Evolutionary conservation across 192 early-diverging fungal species (phyloP).

Genomic region (Coemansia sp.): DNA sequence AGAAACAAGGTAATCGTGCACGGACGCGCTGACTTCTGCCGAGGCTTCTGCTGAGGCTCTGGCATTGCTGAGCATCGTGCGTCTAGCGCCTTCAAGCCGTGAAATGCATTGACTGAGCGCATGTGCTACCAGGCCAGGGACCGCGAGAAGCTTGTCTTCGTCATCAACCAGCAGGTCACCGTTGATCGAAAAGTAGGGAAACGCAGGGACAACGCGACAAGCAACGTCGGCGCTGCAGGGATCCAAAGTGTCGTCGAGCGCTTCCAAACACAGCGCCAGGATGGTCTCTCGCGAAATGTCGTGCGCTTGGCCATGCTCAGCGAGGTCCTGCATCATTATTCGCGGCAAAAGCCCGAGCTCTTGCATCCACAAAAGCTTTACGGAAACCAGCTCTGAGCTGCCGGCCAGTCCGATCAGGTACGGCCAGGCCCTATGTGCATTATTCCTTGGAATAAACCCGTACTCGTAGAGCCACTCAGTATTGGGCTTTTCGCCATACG

Average conservation of each 20-base stretch:
- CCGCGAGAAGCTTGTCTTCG: slow-evolving; percentile 17
- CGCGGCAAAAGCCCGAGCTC: slow-evolving; percentile 25
- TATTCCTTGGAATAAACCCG: slow-evolving; percentile 30
- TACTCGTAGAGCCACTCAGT: slow-evolving; percentile 46
- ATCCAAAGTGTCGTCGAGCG: slow-evolving; percentile 21
- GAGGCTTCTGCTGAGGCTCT: not conserved
- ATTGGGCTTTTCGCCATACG: slow-evolving; percentile 31
- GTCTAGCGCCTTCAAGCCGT: not conserved
- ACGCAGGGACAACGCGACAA: slow-evolving; percentile 4
- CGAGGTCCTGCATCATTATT: slow-evolving; percentile 20
- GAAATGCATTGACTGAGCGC: slow-evolving; percentile 5
- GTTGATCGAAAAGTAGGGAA: slow-evolving; percentile 19
- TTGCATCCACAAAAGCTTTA: slow-evolving; percentile 34
- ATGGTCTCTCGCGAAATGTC: slow-evolving; percentile 5
- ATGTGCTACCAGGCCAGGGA: slow-evolving; percentile 13
- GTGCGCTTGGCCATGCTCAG: too few species aligned
- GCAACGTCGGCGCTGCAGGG: slow-evolving; percentile 5
- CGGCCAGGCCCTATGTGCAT: slow-evolving; percentile 29
- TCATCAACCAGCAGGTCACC: slow-evolving; percentile 17
- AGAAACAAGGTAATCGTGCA: not conserved
- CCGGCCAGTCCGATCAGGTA: slow-evolving; percentile 20
- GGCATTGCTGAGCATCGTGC: slow-evolving; percentile 1
- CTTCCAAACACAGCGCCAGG: slow-evolving; percentile 26
- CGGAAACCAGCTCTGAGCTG: slow-evolving; percentile 10
- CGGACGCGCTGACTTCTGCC: not conserved